Evolutionary conservation across 2,329 filamentous ascomycete species (phyloP).

Genomic region (Aspergillus carbonarius): DNA sequence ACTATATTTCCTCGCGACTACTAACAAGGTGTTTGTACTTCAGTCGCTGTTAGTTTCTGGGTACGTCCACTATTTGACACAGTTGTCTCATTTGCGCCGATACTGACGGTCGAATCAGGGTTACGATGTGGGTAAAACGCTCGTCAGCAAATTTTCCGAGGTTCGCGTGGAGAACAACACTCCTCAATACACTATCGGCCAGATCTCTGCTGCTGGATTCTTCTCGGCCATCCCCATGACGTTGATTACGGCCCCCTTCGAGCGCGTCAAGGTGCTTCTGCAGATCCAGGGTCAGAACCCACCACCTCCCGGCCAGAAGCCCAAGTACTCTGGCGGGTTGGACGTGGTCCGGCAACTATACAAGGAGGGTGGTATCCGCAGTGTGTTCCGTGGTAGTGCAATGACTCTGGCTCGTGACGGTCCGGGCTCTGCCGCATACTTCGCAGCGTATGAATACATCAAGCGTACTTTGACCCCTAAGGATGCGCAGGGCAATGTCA

Average conservation of each 20-base stretch:
- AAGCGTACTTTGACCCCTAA: conserved; percentile 84
- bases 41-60: conserved; percentile 68
- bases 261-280: conserved; percentile 97
- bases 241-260: conserved; percentile 95
- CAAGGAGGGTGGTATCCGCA: conserved; percentile 82
- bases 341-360: conserved; percentile 95
- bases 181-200: conserved; percentile 72
- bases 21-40: conserved; percentile 6
- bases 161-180: conserved; percentile 61
- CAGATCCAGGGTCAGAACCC: conserved; percentile 93
- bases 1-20: not conserved
- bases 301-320: conserved; percentile 84
- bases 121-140: conserved; percentile 90
- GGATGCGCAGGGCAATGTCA: conserved; percentile 70
- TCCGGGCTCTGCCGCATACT: conserved; percentile 91
- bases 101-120: conserved; percentile 65
- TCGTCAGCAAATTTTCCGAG: conserved; percentile 69
- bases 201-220: conserved; percentile 90
- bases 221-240: conserved; percentile 98
- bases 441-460: conserved; percentile 94
- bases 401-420: conserved; percentile 94
- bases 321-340: conserved; percentile 79
- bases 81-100: not conserved
- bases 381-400: conserved; percentile 84
- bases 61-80: conserved; percentile 32